Base-by-base conservation (phyloP, 495 filamentous ascomycete genomes). In the Aspergillus funiculosus region DNA sequence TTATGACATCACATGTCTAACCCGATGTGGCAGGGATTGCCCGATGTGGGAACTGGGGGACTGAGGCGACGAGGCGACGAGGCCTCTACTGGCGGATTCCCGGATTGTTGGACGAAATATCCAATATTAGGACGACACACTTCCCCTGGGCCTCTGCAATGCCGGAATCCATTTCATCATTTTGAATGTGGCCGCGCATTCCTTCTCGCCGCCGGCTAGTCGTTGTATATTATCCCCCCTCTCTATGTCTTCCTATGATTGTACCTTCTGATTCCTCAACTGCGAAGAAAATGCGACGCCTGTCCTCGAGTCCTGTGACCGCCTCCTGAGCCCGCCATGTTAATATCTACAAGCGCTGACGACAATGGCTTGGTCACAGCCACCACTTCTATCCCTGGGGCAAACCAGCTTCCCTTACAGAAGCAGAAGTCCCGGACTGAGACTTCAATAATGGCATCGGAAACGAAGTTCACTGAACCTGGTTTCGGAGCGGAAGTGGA, bases 281-380 rank as follows among this genome's bases (percentile, higher is more conserved):
- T 4, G 36, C 5, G 8, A 47, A 28, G 19, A 34, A 19, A 13
- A 39, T 48, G 45, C 40, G 27, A 19, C 44, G 4, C 19, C 26
- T 29, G 13, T 14, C 22, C 19, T 37, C 31, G 35, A 11, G 13
- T 39, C 48, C 35, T 39, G 30, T 40, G 21, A 37, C 31, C 27
- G 21, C 22, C 31, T 18, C 25, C 44, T 36, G 19, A 48, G 7
- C n/a, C 6, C 32, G 39, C 27, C 15, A 50, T 54, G 47, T 43
- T 54, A 36, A 37, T 43, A 37, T 43, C 44, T 1, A 13, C 20
- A 27, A 32, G 38, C 18, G 19, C 32, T 27, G 28, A 18, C 20
- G 19, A 43, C 20, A 20, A 52, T 43, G 44, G 20, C 6, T 20
- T 19, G 11, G 24, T 18, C 14, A 31, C 29, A 6, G 27, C 39